A percentile compares a stretch with the other conserved stretches of the same genome.
Evolutionary conservation across 106 monocot genomes (phyloP).

Genomic region (Narthecium ossifragum): DNA sequence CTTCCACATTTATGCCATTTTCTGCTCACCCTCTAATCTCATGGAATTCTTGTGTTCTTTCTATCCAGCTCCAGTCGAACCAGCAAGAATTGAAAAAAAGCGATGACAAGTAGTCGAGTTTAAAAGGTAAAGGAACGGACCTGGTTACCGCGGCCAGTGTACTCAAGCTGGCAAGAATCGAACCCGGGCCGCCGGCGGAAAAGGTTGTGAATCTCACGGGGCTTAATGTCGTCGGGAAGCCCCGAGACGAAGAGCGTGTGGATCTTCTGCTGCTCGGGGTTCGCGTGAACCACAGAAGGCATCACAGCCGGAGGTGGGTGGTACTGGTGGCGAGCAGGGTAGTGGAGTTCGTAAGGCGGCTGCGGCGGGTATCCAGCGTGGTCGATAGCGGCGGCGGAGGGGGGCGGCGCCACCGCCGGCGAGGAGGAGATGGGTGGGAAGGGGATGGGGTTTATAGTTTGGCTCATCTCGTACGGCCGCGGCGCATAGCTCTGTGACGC

Average conservation of each 20-base stretch:
- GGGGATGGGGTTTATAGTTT: too few species aligned
- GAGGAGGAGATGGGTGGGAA: too few species aligned
- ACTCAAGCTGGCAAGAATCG: conserved; percentile 74
- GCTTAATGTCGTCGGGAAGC: conserved; percentile 77
- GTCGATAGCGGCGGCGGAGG: not conserved
- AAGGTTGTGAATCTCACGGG: conserved; percentile 90
- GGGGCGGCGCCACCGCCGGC: not conserved
- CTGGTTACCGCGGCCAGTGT: conserved; percentile 80
- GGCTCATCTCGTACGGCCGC: not conserved
- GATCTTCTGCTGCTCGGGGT: conserved; percentile 20
- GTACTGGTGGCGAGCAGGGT: not conserved
- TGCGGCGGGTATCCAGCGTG: not conserved
- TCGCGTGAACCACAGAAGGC: not conserved
- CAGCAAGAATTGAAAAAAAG: too few species aligned
- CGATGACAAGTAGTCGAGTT: too few species aligned
- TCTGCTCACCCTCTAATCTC: too few species aligned
- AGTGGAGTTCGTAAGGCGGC: not conserved
- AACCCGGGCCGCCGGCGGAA: conserved; percentile 65
- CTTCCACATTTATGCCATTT: too few species aligned
- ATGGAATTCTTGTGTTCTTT: too few species aligned
- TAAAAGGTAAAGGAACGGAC: too few species aligned
- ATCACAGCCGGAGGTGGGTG: not conserved
- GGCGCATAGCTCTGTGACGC: not conserved
- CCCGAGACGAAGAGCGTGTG: conserved; percentile 75
- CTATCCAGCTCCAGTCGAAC: too few species aligned